Evolutionary conservation across 768 basidiomycete species (phyloP).

Genomic region (Tylopilus sp.): DNA sequence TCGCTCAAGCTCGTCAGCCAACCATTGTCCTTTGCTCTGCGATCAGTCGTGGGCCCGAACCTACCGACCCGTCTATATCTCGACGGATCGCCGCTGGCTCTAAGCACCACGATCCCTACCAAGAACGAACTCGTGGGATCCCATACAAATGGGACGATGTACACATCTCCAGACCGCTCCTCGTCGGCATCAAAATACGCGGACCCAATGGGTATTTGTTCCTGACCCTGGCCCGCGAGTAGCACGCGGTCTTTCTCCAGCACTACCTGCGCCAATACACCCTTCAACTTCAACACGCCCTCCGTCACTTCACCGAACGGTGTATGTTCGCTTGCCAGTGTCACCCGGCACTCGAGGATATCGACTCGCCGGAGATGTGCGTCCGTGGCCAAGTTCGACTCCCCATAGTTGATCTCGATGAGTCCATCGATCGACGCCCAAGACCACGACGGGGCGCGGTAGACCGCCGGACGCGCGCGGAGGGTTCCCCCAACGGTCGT

Average conservation of each 20-base stretch:
- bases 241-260: neutral
- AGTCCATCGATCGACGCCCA: neutral
- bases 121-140: neutral
- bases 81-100: neutral
- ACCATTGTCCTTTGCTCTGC: neutral
- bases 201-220: neutral
- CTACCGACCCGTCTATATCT: neutral
- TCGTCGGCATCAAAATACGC: neutral
- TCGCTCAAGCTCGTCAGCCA: neutral
- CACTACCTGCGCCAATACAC: neutral
- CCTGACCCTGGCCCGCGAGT: neutral
- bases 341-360: neutral
- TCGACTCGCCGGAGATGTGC: neutral
- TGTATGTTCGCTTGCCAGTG: neutral
- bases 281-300: neutral
- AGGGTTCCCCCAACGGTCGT: neutral
- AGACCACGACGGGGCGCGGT: constrained; percentile 1
- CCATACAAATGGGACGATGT: neutral
- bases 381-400: neutral
- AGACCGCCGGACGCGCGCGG: neutral
- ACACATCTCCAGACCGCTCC: neutral
- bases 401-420: neutral
- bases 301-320: neutral
- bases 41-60: neutral
- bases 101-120: neutral